Conservation (phyloP, 208 protist genomes). For the Leishmania tarentolae region DNA sequence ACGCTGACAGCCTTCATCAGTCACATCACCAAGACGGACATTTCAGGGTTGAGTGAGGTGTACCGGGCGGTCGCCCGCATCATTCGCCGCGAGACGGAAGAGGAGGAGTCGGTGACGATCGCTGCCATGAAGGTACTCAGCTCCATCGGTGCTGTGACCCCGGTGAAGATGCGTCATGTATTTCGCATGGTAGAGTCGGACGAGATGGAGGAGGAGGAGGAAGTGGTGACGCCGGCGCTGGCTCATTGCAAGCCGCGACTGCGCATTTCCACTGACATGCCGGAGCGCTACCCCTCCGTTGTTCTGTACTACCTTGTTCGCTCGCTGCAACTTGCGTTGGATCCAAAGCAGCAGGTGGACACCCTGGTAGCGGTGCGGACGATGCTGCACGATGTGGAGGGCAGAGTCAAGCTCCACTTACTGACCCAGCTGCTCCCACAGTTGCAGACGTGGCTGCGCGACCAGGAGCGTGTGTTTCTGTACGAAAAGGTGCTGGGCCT, state of each 20-base stretch:
- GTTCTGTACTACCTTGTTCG: conserved; percentile 87
- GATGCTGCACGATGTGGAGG: conserved; percentile 72
- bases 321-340: conserved; percentile 77
- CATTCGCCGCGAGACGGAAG: conserved; percentile 77
- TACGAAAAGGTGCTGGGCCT: conserved; percentile 77
- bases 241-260: conserved; percentile 78
- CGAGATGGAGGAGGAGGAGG: conserved; percentile 82
- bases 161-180: conserved; percentile 72
- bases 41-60: conserved; percentile 49
- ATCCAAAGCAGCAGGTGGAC: conserved; percentile 77
- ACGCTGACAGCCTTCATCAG: conserved; percentile 80
- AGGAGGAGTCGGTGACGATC: conserved; percentile 67
- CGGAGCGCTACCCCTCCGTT: conserved; percentile 76
- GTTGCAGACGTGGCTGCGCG: conserved; percentile 76
- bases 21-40: conserved; percentile 61
- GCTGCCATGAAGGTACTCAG: conserved; percentile 77
- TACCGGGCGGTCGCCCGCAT: conserved; percentile 80
- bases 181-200: conserved; percentile 71
- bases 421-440: conserved; percentile 84
- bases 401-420: conserved; percentile 68
- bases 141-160: conserved; percentile 82
- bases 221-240: conserved; percentile 78
- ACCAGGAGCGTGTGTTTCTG: conserved; percentile 69
- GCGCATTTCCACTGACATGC: conserved; percentile 69
- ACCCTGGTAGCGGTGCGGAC: conserved; percentile 58